Evolutionary conservation across 148 eudicot genomes (phyloP).

Genomic region (Persicaria tinctoria): DNA sequence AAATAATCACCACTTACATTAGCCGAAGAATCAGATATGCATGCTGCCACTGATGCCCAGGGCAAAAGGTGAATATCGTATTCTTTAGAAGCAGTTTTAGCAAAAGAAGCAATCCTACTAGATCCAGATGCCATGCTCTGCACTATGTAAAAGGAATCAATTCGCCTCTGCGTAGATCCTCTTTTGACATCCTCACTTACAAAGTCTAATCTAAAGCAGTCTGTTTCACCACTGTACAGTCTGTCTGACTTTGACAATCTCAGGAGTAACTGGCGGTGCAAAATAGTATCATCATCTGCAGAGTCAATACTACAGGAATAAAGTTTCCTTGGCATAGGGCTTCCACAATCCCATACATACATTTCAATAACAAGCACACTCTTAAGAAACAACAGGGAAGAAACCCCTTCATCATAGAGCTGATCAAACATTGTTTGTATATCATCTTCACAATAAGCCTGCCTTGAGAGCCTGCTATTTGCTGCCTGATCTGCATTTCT

Average conservation of each 20-base stretch:
- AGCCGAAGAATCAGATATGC: constrained; percentile 40
- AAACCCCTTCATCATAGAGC: constrained; percentile 87
- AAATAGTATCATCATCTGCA: constrained; percentile 41
- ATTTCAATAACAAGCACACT: constrained; percentile 76
- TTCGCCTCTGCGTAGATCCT: constrained; percentile 38
- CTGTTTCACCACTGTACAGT: constrained; percentile 42
- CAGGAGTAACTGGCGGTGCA: constrained; percentile 83
- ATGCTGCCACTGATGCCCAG: constrained; percentile 96
- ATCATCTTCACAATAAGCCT: constrained; percentile 81
- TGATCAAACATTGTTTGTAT: constrained; percentile 70
- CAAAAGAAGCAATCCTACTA: constrained; percentile 93
- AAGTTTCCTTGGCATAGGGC: constrained; percentile 55
- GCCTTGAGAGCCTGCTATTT: constrained; percentile 90
- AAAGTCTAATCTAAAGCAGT: constrained; percentile 69
- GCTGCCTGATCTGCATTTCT: constrained; percentile 89
- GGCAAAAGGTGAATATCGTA: constrained; percentile 91
- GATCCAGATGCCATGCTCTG: constrained; percentile 88
- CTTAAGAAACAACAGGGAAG: constrained; percentile 77
- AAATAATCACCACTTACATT: constrained; percentile 13
- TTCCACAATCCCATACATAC: constrained; percentile 82
- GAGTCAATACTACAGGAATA: constrained; percentile 77
- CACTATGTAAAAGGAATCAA: constrained; percentile 65
- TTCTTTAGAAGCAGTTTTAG: constrained; percentile 68
- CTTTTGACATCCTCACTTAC: constrained; percentile 54
- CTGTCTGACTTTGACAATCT: constrained; percentile 55